These are phyloP conservation scores for Exophiala calicioides DNA, from an alignment of 2,329 filamentous ascomycete species.

Conservation along the genomic window DNA sequence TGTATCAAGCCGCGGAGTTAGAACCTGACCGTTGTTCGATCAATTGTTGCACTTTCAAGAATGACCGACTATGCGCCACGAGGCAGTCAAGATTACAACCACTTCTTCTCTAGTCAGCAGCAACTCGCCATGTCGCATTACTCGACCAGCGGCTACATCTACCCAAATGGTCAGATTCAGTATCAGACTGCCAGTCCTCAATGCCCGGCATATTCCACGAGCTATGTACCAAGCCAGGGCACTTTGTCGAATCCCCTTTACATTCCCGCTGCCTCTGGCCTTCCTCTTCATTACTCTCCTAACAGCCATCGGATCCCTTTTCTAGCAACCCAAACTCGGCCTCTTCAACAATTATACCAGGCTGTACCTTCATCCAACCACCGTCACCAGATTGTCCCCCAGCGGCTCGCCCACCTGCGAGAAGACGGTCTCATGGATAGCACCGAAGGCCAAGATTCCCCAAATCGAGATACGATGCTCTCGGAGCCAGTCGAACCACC, in stretches of 20 bases:
- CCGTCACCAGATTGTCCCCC: slow-evolving; percentile 39
- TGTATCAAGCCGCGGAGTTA: slow-evolving; percentile 20
- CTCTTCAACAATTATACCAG: slow-evolving; percentile 35
- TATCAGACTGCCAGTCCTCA: slow-evolving; percentile 34
- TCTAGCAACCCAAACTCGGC: slow-evolving; percentile 36
- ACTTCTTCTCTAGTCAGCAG: slow-evolving; percentile 23
- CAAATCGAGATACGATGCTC: slow-evolving; percentile 44
- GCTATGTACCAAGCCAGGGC: slow-evolving; percentile 40
- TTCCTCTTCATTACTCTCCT: slow-evolving; percentile 38
- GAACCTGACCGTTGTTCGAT: slow-evolving; percentile 21
- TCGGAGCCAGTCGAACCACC: slow-evolving; percentile 48
- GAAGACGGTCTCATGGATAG: slow-evolving; percentile 40
- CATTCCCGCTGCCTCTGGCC: slow-evolving; percentile 35
- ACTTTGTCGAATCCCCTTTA: slow-evolving; percentile 35
- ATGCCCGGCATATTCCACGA: slow-evolving; percentile 41
- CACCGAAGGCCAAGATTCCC: slow-evolving; percentile 48
- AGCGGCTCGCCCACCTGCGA: slow-evolving; percentile 36
- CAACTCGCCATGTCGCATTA: slow-evolving; percentile 34
- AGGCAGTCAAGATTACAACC: slow-evolving; percentile 38
- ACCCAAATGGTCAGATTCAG: slow-evolving; percentile 29
- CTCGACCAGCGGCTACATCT: slow-evolving; percentile 33
- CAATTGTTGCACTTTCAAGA: slow-evolving; percentile 24
- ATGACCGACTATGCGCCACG: slow-evolving; percentile 46
- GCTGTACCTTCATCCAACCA: slow-evolving; percentile 31
- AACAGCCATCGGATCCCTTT: slow-evolving; percentile 33